These are phyloP conservation scores for Nannochloris sp. DNA, from an alignment of 139 green algal genomes.

Conservation along the genomic window DNA sequence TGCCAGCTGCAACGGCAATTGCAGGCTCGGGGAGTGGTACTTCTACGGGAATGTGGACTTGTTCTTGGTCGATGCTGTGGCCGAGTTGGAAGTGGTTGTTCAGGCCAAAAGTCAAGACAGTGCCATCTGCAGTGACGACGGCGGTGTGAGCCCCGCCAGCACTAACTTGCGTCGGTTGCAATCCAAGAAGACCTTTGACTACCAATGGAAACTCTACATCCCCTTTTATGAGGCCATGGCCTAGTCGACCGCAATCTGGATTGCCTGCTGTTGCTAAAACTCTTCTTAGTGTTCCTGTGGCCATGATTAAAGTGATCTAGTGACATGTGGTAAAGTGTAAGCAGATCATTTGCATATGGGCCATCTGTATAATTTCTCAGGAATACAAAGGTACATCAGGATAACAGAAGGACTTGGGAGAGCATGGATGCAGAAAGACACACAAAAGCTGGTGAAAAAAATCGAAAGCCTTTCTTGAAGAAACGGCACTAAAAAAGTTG, in stretches of 20 bases:
- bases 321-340: too few species aligned
- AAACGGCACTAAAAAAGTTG: too few species aligned
- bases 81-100: slow-evolving; percentile 63
- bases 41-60: slow-evolving; percentile 8
- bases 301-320: too few species aligned
- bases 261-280: slow-evolving; percentile 34
- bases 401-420: too few species aligned
- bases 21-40: slow-evolving; percentile 27
- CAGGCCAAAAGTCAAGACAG: slow-evolving; percentile 56
- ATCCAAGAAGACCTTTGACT: slow-evolving; percentile 23
- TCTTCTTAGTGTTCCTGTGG: too few species aligned
- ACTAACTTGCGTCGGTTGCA: slow-evolving; percentile 25
- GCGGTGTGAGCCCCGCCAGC: slow-evolving; percentile 60
- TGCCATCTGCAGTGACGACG: slow-evolving; percentile 47
- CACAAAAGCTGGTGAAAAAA: too few species aligned
- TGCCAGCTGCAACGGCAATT: slow-evolving; percentile 15
- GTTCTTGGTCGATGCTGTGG: slow-evolving; percentile 4
- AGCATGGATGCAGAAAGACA: too few species aligned
- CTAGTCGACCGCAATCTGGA: slow-evolving; percentile 22
- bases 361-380: too few species aligned
- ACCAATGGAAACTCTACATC: slow-evolving; percentile 10
- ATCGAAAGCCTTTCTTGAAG: too few species aligned
- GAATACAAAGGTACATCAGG: too few species aligned
- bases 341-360: too few species aligned
- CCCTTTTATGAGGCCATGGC: background rate